Conservation (phyloP, 768 basidiomycete genomes). For the Termitomyces sp. region DNA sequence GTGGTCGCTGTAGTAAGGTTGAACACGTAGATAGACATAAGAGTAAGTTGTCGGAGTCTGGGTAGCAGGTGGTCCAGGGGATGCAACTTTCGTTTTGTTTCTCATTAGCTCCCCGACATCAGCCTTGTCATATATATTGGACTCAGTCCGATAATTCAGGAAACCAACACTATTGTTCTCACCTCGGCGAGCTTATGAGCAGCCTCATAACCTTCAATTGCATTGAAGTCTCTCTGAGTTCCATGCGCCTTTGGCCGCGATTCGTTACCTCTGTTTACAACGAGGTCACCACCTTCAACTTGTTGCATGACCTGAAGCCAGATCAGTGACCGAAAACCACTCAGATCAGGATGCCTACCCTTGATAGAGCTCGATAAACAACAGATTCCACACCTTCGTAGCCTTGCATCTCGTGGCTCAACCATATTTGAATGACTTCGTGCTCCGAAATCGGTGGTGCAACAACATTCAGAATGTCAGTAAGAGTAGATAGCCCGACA, state of each 20-base stretch:
- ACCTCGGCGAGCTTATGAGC: conserved; percentile 87
- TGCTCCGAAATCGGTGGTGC: conserved; percentile 98
- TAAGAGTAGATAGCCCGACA: conserved; percentile 84
- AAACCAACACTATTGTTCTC: conserved; percentile 15
- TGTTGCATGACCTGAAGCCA: conserved; percentile 80
- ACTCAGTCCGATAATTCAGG: not conserved
- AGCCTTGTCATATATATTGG: conserved; percentile 42
- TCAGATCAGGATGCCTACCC: conserved; percentile 43
- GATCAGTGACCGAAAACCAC: not conserved
- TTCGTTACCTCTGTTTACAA: conserved; percentile 82
- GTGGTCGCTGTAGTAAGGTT: conserved; percentile 67
- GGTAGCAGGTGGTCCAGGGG: conserved; percentile 26
- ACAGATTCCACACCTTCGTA: conserved; percentile 94
- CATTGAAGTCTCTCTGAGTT: conserved; percentile 65
- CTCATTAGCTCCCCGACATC: conserved; percentile 75
- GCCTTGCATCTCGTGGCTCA: conserved; percentile 95
- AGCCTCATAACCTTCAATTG: conserved; percentile 80
- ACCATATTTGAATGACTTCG: conserved; percentile 94
- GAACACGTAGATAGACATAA: conserved; percentile 89
- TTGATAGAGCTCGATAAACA: conserved; percentile 83
- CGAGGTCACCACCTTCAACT: conserved; percentile 87
- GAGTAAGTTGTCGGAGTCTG: conserved; percentile 74
- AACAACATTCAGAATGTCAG: conserved; percentile 91
- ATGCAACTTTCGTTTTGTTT: conserved; percentile 42
- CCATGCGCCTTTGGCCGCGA: conserved; percentile 62